A percentile compares a stretch with the other conserved stretches of the same genome.
Conservation (phyloP, 1,139 yeast species). For the Scheffersomyces titani region DNA sequence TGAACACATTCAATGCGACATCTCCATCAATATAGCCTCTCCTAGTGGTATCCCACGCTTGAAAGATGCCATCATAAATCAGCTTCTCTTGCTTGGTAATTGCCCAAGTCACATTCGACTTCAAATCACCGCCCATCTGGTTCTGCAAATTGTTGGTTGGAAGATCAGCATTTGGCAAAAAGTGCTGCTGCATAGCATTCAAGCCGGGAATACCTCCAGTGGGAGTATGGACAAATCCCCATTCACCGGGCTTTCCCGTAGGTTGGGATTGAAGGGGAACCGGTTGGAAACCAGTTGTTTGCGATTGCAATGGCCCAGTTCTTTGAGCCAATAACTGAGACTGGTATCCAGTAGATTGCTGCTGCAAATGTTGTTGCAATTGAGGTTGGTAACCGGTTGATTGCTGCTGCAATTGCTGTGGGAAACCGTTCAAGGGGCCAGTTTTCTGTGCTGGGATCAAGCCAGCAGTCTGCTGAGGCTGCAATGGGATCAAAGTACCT, state of each 20-base stretch:
- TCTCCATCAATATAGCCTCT: slow-evolving; percentile 77
- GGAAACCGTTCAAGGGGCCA: slow-evolving; percentile 14
- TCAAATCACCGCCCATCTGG: slow-evolving; percentile 53
- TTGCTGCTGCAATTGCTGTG: slow-evolving; percentile 12
- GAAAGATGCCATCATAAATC: slow-evolving; percentile 83
- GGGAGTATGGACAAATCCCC: slow-evolving; percentile 79
- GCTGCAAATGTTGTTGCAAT: slow-evolving; percentile 11
- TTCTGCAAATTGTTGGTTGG: slow-evolving; percentile 46
- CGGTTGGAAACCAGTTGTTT: slow-evolving; percentile 15
- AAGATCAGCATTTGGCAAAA: slow-evolving; percentile 63
- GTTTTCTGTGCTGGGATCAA: slow-evolving; percentile 47
- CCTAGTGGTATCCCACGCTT: slow-evolving; percentile 76
- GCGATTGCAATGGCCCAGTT: slow-evolving; percentile 13
- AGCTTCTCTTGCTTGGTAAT: slow-evolving; percentile 84
- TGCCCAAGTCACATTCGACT: slow-evolving; percentile 66
- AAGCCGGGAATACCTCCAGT: slow-evolving; percentile 77
- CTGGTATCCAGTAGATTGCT: slow-evolving; percentile 10
- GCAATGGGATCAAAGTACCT: slow-evolving; percentile 45
- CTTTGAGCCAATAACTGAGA: slow-evolving; percentile 7
- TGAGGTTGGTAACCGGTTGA: slow-evolving; percentile 18
- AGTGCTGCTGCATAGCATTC: slow-evolving; percentile 71
- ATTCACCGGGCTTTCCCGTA: slow-evolving; percentile 77
- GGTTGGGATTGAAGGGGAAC: slow-evolving; percentile 49
- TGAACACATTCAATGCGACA: slow-evolving; percentile 81
- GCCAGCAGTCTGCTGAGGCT: slow-evolving; percentile 51